phyloP scores from a whole-genome alignment of 179 eudicot species.

The Amaranthus tricolor region DNA sequence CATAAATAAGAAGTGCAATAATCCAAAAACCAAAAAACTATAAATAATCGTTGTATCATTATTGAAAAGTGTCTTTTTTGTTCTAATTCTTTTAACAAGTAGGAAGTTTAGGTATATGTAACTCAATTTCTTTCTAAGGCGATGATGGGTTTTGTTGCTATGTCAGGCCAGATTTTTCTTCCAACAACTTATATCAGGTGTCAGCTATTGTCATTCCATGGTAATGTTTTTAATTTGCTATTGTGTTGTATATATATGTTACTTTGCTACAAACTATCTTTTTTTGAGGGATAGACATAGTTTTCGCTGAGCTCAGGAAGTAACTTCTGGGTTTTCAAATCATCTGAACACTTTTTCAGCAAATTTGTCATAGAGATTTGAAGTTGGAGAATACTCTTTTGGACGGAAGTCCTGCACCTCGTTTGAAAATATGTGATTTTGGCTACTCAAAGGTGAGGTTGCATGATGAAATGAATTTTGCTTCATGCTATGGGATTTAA shows the following conservation, averaged over 20 bases:
- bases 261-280: not conserved
- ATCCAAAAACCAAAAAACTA: no score
- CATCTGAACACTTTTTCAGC: slow-evolving; percentile 21
- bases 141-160: not conserved
- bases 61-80: no score
- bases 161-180: slow-evolving; percentile 51
- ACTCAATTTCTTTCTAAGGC: not conserved
- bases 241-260: not conserved
- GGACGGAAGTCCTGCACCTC: slow-evolving; percentile 47
- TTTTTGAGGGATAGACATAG: not conserved
- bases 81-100: no score
- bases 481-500: not conserved
- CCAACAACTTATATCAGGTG: slow-evolving; percentile 48
- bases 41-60: no score
- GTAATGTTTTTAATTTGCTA: slow-evolving; percentile 21
- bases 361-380: slow-evolving; percentile 47
- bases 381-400: slow-evolving; percentile 40
- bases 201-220: slow-evolving; percentile 48
- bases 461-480: not conserved
- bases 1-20: no score
- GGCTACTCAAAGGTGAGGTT: slow-evolving; percentile 33
- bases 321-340: not conserved
- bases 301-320: not conserved
- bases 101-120: no score
- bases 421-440: slow-evolving; percentile 38